These are phyloP conservation scores for Canavalia ensiformis DNA, from an alignment of 306 rosid genomes.

Conservation along the genomic window DNA sequence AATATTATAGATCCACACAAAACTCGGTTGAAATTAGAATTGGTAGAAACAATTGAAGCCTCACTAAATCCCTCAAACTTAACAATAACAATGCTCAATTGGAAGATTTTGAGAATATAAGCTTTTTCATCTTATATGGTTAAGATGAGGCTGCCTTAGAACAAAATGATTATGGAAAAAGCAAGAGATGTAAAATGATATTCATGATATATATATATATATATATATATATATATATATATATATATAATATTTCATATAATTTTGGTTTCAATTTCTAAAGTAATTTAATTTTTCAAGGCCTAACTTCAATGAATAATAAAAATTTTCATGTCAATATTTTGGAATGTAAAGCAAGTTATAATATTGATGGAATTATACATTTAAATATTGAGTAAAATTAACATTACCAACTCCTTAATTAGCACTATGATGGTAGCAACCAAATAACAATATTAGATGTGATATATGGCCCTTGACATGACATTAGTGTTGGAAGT, in stretches of 20 bases:
- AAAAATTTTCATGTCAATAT: neutral
- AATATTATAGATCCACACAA: neutral
- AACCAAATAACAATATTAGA: neutral
- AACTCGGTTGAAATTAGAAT: neutral
- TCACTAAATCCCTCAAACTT: neutral
- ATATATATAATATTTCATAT: neutral
- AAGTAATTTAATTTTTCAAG: neutral
- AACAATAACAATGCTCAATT: neutral
- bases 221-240: neutral
- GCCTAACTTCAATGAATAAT: neutral
- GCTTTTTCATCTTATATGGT: neutral
- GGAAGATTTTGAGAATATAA: neutral
- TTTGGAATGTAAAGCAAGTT: neutral
- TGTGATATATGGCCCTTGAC: neutral
- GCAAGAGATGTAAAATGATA: neutral
- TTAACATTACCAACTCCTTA: neutral
- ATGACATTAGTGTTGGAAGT: slow-evolving; percentile 10
- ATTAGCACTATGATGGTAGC: neutral
- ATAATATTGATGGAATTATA: neutral
- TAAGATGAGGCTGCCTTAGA: neutral
- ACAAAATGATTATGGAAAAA: neutral
- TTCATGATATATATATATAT: neutral
- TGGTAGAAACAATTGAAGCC: neutral
- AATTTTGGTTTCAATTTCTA: neutral
- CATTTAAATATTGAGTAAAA: neutral